Base-by-base conservation (phyloP, 768 basidiomycete genomes). In the Amanita phalloides region DNA sequence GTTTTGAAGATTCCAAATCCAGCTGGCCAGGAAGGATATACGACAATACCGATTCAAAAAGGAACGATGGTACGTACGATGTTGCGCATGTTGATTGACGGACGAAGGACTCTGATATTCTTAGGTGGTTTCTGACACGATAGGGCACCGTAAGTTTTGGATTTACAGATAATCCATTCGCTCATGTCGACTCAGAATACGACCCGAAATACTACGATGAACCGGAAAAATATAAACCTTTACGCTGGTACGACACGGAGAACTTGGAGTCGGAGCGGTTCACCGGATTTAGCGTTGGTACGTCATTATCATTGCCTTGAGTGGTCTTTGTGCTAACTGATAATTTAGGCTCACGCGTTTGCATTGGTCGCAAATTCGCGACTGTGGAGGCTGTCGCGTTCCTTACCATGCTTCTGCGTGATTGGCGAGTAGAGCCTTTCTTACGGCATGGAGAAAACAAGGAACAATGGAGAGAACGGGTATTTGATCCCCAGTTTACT, bases 361-460 rank as follows among this genome's bases (percentile, higher is more conserved):
- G 75, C 51, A 58, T 73, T 20, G 75, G 75, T 9, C 60, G 68
- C 11, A 69, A 65, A 48, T 76, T 76, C 51, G 71, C 75, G 9
- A 57, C 61, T 5, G 66, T 61, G 1, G 72, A 76, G 56, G 64
- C 66, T 0, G 66, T 74, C 28, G 64, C 65, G 47, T 68, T 75
- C 61, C 62, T 77, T 6, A 61, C 70, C 7, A 55, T 58, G 46
- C 53, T 74, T 17, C 53, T 75, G 39, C 64, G 68, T 23, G 75
- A 75, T 30, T 75, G 71, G 70, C 60, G 57, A 28, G 56, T 76
- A 14, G 66, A 69, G 43, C 68, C 70, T 10, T 32, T 58, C 1
- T 46, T 62, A 0, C 28, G 39, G 8, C 41, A 53, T 0, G 68
- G 66, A 0, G 70, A 73, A 56, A 71, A 52, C n/a, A 55, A 55